Percentiles rank a stretch among this genome's conserved stretches.
Evolutionary conservation across 2,329 filamentous ascomycete species (phyloP).

Genomic region (Fusarium sp.): DNA sequence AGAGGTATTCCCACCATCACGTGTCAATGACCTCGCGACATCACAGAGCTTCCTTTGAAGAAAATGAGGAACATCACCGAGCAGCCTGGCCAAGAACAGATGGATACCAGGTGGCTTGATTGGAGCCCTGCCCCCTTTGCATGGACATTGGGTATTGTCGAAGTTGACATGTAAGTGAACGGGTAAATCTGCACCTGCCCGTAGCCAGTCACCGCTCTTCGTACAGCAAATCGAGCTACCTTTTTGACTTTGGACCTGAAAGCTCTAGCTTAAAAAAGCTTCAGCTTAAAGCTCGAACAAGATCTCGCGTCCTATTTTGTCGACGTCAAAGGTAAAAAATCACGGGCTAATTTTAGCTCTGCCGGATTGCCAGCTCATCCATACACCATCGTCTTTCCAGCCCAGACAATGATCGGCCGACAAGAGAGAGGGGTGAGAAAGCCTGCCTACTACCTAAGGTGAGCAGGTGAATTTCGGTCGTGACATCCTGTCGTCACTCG

Average conservation of each 20-base stretch:
- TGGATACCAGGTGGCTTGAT: neutral
- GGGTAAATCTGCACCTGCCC: neutral
- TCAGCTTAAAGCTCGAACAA: slow-evolving; percentile 19
- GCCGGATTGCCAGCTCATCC: slow-evolving; percentile 45
- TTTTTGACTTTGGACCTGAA: slow-evolving; percentile 15
- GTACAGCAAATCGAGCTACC: slow-evolving; percentile 30
- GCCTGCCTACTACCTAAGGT: slow-evolving; percentile 2
- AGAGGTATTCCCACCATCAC: slow-evolving; percentile 33
- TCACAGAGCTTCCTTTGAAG: neutral
- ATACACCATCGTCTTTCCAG: slow-evolving; percentile 39
- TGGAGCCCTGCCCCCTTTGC: neutral
- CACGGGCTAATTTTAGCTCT: slow-evolving; percentile 46
- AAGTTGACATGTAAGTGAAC: slow-evolving; percentile 30
- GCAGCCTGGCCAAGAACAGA: neutral
- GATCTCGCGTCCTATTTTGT: slow-evolving; percentile 28
- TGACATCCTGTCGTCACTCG: slow-evolving; percentile 37
- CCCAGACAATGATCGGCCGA: slow-evolving; percentile 42
- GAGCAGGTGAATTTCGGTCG: slow-evolving; percentile 26
- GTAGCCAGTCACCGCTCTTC: slow-evolving; percentile 30
- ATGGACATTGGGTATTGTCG: slow-evolving; percentile 13
- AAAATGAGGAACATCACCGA: neutral
- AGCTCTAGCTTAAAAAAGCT: slow-evolving; percentile 23
- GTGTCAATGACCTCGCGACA: slow-evolving; percentile 17
- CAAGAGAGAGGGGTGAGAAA: slow-evolving; percentile 37
- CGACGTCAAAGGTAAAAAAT: slow-evolving; percentile 32